Conservation (phyloP, 257 asterid species). For the Solanum etuberosum region DNA sequence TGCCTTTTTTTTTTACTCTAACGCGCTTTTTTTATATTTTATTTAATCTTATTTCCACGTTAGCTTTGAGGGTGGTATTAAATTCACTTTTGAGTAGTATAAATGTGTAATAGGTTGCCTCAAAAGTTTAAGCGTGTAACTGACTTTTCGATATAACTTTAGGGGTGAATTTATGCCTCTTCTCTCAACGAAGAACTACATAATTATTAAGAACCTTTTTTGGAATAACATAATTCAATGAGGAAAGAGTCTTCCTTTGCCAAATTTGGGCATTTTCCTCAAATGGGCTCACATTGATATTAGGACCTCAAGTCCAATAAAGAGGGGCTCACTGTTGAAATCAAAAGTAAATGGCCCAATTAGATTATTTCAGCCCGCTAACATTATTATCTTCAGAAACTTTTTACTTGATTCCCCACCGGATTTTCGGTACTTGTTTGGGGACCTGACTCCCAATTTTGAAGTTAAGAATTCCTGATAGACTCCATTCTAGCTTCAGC, state of each 20-base stretch:
- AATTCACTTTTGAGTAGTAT: no score
- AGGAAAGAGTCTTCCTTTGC: background rate
- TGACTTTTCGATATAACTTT: no score
- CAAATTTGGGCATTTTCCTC: background rate
- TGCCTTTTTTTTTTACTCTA: no score
- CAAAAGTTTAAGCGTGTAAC: no score
- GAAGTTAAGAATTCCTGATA: background rate
- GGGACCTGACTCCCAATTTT: background rate
- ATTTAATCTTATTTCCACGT: no score
- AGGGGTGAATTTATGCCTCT: no score
- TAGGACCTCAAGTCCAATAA: background rate
- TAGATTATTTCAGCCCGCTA: background rate
- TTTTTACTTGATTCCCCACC: background rate
- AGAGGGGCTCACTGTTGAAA: background rate
- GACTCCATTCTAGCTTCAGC: background rate
- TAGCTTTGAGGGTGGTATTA: no score
- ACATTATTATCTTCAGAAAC: background rate
- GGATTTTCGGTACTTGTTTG: background rate
- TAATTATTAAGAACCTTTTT: no score
- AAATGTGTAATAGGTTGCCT: no score
- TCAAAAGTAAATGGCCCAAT: background rate
- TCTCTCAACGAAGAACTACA: no score
- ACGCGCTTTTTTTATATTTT: no score
- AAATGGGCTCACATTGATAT: background rate
- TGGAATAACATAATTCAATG: background rate